Percentiles rank a stretch among this genome's conserved stretches.
Conservation (phyloP, 2,329 filamentous ascomycete species). For the Intubia oerlemansii region DNA sequence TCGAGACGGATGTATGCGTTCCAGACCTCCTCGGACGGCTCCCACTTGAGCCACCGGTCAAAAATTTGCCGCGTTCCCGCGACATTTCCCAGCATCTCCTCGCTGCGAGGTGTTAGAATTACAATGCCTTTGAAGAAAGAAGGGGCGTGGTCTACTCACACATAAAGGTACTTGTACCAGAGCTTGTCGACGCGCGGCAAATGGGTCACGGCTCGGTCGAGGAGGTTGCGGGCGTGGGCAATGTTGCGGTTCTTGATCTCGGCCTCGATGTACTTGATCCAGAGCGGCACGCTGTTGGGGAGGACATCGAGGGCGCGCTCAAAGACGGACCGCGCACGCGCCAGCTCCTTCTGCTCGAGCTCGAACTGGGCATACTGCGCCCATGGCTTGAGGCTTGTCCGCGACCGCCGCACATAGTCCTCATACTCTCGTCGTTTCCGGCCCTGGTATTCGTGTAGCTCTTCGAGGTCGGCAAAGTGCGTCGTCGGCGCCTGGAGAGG, state of each 20-base stretch:
- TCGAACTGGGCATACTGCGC: conserved; percentile 96
- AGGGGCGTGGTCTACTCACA: conserved; percentile 7
- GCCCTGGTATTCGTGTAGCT: conserved; percentile 92
- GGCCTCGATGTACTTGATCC: conserved; percentile 70
- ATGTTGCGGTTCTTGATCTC: conserved; percentile 95
- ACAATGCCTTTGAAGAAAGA: too few species aligned
- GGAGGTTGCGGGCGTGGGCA: conserved; percentile 84
- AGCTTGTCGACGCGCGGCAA: conserved; percentile 83
- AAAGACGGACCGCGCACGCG: conserved; percentile 77
- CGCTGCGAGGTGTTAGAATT: conserved; percentile 18
- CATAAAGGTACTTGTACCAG: conserved; percentile 86
- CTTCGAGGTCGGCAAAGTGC: conserved; percentile 87
- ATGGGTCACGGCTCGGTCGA: conserved; percentile 87
- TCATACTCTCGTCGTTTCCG: conserved; percentile 93
- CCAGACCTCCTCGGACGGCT: conserved; percentile 92
- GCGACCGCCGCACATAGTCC: conserved; percentile 87
- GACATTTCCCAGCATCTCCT: conserved; percentile 91
- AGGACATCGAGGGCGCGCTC: conserved; percentile 88
- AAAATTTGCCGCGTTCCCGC: conserved; percentile 84
- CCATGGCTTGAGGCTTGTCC: conserved; percentile 97
- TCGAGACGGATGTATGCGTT: conserved; percentile 91
- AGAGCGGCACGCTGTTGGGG: conserved; percentile 65
- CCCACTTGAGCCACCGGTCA: conserved; percentile 97
- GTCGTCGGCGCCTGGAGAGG: conserved; percentile 78
- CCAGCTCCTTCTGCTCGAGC: conserved; percentile 92